Base-by-base conservation (phyloP, 257 asterid species). In the Schizonepeta tenuifolia region DNA sequence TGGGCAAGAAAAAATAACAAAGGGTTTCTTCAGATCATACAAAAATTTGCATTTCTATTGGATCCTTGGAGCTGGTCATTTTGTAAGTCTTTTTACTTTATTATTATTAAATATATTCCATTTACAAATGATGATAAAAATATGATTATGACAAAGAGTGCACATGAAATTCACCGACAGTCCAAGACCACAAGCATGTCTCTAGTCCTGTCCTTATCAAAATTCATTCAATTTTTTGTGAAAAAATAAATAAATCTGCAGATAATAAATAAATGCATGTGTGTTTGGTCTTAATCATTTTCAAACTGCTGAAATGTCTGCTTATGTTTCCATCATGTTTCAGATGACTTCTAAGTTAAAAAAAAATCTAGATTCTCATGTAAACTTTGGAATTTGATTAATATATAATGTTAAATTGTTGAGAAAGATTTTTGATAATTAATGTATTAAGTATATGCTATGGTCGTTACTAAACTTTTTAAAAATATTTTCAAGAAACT, bases 41-140 rank as follows among this genome's bases (percentile, higher is more conserved):
- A 82, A 26, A 75, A 93, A 91, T 72, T 71, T 93, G 28, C 90
- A 86, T 50, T 93, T 93, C 78, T 93, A 89, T 67, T 88, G 97
- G 97, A 85, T 93, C 83, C 97, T 93, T 83, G 89, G 88, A 81
- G 96, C 98, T 83, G 98, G 98, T n/a, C 98, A 93, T 79, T 93
- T 85, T 79, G 98, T 91, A 81, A 91, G 98, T 80, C 35, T 13
- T 49, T 6, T 61, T 40, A 41, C 31, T 17, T 9, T 17, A 21
- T 20, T 56, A 11, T 11, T 56, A 9, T 24, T 69, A 55, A 10
- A 22, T 64, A 22, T 18, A 3, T 17, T 4, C 1, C 4, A 9
- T 17, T 20, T 9, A 62, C 0, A 22, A 21, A 21, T 18, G 9
- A 20, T 3, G 21, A 0, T 8, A 55, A 55, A 54, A 18, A 13